phyloP scores from a whole-genome alignment of 129 eudicot genomes.

The Saposhnikovia divaricata region DNA sequence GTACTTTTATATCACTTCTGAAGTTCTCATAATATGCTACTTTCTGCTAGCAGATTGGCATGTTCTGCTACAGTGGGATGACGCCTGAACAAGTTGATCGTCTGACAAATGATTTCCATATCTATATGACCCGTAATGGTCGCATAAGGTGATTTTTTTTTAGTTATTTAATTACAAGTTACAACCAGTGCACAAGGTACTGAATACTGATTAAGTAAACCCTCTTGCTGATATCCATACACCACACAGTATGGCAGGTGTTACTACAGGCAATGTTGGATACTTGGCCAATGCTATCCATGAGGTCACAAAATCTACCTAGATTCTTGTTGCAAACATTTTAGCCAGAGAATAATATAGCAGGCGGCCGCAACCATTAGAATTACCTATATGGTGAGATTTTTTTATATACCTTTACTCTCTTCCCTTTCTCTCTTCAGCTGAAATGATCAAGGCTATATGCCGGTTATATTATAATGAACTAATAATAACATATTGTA shows the following conservation, averaged over 20 bases:
- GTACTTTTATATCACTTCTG: background rate
- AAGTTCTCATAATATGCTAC: background rate
- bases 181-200: background rate
- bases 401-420: background rate
- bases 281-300: slow-evolving; percentile 87
- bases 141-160: slow-evolving; percentile 75
- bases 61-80: slow-evolving; percentile 98
- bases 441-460: slow-evolving; percentile 1
- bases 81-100: slow-evolving; percentile 97
- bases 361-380: background rate
- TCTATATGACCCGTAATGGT: slow-evolving; percentile 92
- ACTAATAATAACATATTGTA: background rate
- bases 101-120: slow-evolving; percentile 75
- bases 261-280: slow-evolving; percentile 86
- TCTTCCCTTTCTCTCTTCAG: background rate
- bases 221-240: background rate
- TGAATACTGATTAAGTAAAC: background rate
- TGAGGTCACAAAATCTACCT: slow-evolving; percentile 70
- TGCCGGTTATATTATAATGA: background rate
- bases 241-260: slow-evolving; percentile 87
- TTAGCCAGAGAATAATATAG: slow-evolving; percentile 1
- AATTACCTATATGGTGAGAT: background rate
- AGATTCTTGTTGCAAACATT: slow-evolving; percentile 3
- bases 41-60: slow-evolving; percentile 69
- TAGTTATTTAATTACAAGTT: background rate